These are phyloP conservation scores for Calamus simplicifolius DNA, from an alignment of 176 grass and related monocot species.

Conservation along the genomic window DNA sequence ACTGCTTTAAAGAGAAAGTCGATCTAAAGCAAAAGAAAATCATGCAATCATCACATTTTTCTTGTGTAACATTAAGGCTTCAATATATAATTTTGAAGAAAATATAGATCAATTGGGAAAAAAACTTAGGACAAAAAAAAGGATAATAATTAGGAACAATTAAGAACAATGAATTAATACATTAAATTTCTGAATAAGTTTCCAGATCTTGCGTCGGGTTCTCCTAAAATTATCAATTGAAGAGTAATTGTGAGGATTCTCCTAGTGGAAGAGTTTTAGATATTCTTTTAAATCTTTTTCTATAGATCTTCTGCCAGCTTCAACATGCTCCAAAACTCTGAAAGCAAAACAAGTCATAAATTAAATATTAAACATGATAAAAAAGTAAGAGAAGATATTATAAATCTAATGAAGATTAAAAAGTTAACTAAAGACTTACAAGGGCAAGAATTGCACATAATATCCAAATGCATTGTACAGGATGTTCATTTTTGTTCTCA, in stretches of 20 bases:
- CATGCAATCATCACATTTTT: too few relatives aligned
- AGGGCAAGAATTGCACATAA: slow-evolving; percentile 70
- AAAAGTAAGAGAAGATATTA: slow-evolving; percentile 17
- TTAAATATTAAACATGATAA: slow-evolving; percentile 6
- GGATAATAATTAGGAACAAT: background rate
- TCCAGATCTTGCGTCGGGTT: slow-evolving; percentile 64
- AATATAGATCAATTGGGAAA: background rate
- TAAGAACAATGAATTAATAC: slow-evolving; percentile 23
- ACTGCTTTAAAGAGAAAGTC: too few relatives aligned
- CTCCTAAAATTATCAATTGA: slow-evolving; percentile 83
- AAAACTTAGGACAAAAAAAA: slow-evolving; percentile 15
- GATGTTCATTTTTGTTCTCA: slow-evolving; percentile 52
- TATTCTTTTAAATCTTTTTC: slow-evolving; percentile 75
- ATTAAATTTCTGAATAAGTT: slow-evolving; percentile 60
- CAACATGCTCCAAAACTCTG: slow-evolving; percentile 64
- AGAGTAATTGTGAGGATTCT: slow-evolving; percentile 44
- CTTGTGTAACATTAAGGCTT: too few relatives aligned
- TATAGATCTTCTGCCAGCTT: slow-evolving; percentile 41
- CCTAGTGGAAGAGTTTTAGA: slow-evolving; percentile 78
- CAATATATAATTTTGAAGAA: too few relatives aligned
- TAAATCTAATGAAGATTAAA: slow-evolving; percentile 16
- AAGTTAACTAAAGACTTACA: slow-evolving; percentile 37
- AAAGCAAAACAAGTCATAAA: background rate
- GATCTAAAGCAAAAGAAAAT: too few relatives aligned
- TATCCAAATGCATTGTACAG: slow-evolving; percentile 94